Evolutionary conservation across 2,329 filamentous ascomycete genomes (phyloP).

Genomic region (Talaromyces pinophilus): DNA sequence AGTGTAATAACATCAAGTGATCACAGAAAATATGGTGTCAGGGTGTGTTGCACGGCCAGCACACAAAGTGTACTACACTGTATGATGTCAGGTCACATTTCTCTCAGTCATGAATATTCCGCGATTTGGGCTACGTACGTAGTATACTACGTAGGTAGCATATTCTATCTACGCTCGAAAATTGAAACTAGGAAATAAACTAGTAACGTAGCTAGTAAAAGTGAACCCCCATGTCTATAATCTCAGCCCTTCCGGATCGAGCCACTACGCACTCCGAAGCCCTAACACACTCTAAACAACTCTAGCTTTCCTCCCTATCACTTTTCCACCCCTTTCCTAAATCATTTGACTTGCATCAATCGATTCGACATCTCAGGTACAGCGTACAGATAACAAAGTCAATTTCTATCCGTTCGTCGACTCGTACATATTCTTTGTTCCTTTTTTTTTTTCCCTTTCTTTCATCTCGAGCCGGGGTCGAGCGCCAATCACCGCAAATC

Average conservation of each 20-base stretch:
- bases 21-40: neutral
- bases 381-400: slow-evolving; percentile 1
- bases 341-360: neutral
- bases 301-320: slow-evolving; percentile 22
- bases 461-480: neutral
- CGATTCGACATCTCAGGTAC: neutral
- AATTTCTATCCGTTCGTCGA: neutral
- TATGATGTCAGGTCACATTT: slow-evolving; percentile 17
- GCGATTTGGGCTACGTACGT: neutral
- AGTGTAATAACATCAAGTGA: neutral
- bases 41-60: neutral
- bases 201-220: neutral
- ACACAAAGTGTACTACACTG: neutral
- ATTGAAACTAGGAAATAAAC: neutral
- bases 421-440: slow-evolving; percentile 5
- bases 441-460: neutral
- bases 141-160: neutral
- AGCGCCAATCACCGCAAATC: slow-evolving; percentile 1
- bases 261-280: slow-evolving; percentile 1
- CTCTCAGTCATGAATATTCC: neutral
- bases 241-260: slow-evolving; percentile 3
- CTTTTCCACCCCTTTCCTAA: slow-evolving; percentile 14
- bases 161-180: neutral
- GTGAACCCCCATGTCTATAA: neutral
- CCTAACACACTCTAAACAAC: neutral